Base-by-base conservation (phyloP, 106 monocot genomes). In the Xerophyta viscosa region DNA sequence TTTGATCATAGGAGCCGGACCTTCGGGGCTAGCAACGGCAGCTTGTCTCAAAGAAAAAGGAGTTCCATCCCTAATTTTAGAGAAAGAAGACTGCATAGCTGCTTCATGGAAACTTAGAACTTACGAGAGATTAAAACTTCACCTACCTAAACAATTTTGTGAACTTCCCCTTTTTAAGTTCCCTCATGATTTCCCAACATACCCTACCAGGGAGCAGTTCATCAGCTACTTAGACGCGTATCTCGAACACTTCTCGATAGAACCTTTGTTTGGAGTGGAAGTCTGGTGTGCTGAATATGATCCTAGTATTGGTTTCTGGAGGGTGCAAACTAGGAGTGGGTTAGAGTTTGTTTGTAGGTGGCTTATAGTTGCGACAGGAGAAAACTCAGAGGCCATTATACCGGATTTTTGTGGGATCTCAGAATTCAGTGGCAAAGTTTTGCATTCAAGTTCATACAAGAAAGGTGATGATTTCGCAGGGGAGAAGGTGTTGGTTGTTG, bases 101-200 rank as follows among this genome's bases (percentile, higher is more conserved):
- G 61, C 84, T 3, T 72, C 74, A 12, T 90, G 90, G 90, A 74
- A 77, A 36, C 61, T 75, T 9, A 76, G 77, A 51, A 84, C 80
- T 14, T 85, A 90, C 13, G 84, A 90, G 45, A 60, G 81, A 37
- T 63, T 90, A 21, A 71, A 58, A 41, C 77, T 90, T 22, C 90
- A 90, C 47, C 80, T 90, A 25, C 90, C 90, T n/a, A 84, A 84
- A 67, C 67, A 75, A 11, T 81, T 69, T 37, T 90, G 90, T 31
- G 74, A 85, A 66, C 77, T 90, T 15, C 90, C 90, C 6, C 58
- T 81, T 36, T 61, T 77, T 76, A 61, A 60, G 4, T 90, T 90
- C 60, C 90, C 90, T 1, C 24, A 51, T 2, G 61, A 71, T 13
- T 77, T 84, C 50, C 90, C 90, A 0, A 71, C 64, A 0, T 90